Evolutionary conservation across 2,329 filamentous ascomycete genomes (phyloP), one percentile per base, ranked within the genome.

Genomic region (Diaporthe vaccinii): DNA sequence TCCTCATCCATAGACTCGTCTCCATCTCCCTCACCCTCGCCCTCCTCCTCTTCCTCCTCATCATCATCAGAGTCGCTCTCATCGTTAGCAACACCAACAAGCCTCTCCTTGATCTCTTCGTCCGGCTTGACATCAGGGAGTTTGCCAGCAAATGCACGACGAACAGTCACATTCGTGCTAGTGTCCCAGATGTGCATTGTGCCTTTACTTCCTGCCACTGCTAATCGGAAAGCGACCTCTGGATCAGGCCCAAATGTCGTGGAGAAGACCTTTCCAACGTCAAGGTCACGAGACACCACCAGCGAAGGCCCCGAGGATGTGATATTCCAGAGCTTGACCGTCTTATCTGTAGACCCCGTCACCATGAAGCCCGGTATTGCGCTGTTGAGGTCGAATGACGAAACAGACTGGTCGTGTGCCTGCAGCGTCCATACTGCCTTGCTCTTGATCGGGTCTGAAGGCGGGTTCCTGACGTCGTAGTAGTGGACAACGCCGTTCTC

Each of bases 261-360:
- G 15, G 95, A 95, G 85, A 99, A 99, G 51, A 99, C 94, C 85
- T 96, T 97, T 76, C 97, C 97, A 25, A 99, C 94, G 73, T 97
- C 97, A 61, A 98, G 87, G 83, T 98, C 96, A 79, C 97, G 92
- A 36, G 94, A 94, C 7, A 97, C 94, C 1, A 99, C 95, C 91
- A 99, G 94, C 76, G 92, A 94, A 1, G 97, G 97, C 2, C 95
- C 95, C 55, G 91, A 90, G 17, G 93, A 84, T 79, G 93, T 90
- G 74, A 98, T 92, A 85, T 98, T 98, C 97, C 97, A 99, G 74
- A 99, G 89, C 89, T 99, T 99, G 80, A 98, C 95, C 8, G 93
- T 94, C 87, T 95, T 96, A 87, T 99, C 97, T 20, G 94, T 96
- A 2, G 95, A 98, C 4, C 96, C 97, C 0, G 97, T 98, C 20